Evolutionary conservation across 768 basidiomycete species (phyloP).

Genomic region (Boletus speciosus): DNA sequence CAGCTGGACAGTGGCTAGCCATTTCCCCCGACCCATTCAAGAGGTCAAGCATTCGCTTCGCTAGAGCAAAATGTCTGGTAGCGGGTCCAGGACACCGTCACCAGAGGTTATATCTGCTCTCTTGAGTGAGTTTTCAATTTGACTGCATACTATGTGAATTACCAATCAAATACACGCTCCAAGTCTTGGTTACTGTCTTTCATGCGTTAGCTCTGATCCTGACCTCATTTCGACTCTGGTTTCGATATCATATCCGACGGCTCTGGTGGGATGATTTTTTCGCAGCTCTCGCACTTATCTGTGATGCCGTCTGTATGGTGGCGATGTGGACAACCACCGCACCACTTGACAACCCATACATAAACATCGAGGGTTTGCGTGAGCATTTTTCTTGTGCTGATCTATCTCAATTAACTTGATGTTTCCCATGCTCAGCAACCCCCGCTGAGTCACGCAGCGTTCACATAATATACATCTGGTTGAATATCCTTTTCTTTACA

Average conservation of each 20-base stretch:
- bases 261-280: slow-evolving; percentile 32
- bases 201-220: slow-evolving; percentile 16
- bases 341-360: slow-evolving; percentile 26
- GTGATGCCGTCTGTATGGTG: slow-evolving; percentile 10
- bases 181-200: slow-evolving; percentile 21
- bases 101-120: slow-evolving; percentile 15
- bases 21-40: neutral
- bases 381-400: neutral
- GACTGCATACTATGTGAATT: neutral
- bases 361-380: slow-evolving; percentile 9
- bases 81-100: neutral
- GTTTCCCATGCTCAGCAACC: slow-evolving; percentile 28
- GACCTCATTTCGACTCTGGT: slow-evolving; percentile 28
- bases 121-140: slow-evolving; percentile 13
- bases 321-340: slow-evolving; percentile 14
- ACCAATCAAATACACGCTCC: neutral
- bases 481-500: slow-evolving; percentile 19
- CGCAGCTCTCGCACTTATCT: slow-evolving; percentile 17
- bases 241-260: slow-evolving; percentile 18
- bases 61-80: slow-evolving; percentile 1
- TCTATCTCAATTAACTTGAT: neutral
- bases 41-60: neutral
- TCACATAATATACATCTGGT: slow-evolving; percentile 21
- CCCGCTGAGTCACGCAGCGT: slow-evolving; percentile 11
- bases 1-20: neutral